Percentiles rank a stretch among this genome's conserved stretches.
phyloP scores from a whole-genome alignment of 495 filamentous ascomycete genomes.

The Articulospora tetracladia region DNA sequence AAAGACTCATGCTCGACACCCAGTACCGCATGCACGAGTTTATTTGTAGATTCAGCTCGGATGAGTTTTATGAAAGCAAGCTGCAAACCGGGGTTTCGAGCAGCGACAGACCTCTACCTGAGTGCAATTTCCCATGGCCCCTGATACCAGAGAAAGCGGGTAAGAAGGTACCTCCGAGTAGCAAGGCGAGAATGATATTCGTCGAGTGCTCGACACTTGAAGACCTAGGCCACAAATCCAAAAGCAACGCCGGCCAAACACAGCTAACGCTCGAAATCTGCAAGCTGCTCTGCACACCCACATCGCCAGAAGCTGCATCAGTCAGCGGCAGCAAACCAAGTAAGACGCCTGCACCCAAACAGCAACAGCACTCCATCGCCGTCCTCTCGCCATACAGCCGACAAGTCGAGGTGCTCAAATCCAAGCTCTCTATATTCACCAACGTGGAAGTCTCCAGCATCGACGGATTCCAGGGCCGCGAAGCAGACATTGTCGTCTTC shows the following conservation, averaged over 20 bases:
- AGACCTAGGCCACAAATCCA: conserved; percentile 38
- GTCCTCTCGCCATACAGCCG: conserved; percentile 49
- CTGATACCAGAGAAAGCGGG: not conserved
- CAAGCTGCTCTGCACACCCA: conserved; percentile 26
- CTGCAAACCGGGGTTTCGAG: conserved; percentile 36
- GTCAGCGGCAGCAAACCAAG: not conserved
- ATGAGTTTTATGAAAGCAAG: conserved; percentile 43
- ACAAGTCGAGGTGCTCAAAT: conserved; percentile 36
- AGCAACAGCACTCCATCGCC: conserved; percentile 28
- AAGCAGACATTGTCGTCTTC: conserved; percentile 48
- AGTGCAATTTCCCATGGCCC: conserved; percentile 33
- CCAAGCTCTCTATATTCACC: conserved; percentile 22
- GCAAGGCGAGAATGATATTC: conserved; percentile 32
- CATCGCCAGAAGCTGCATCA: not conserved
- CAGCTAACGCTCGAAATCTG: conserved; percentile 31
- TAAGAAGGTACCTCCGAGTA: not conserved
- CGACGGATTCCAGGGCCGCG: conserved; percentile 48
- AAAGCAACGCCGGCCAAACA: conserved; percentile 42
- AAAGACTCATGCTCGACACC: conserved; percentile 45
- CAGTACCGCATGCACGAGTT: conserved; percentile 50
- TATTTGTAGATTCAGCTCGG: conserved; percentile 42
- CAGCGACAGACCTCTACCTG: conserved; percentile 21
- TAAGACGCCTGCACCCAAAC: not conserved
- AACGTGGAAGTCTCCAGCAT: conserved; percentile 40
- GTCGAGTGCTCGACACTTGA: conserved; percentile 38